Evolutionary conservation across 768 basidiomycete genomes (phyloP), one percentile per base, ranked within the genome.

Genomic region (Lactarius evosmus): DNA sequence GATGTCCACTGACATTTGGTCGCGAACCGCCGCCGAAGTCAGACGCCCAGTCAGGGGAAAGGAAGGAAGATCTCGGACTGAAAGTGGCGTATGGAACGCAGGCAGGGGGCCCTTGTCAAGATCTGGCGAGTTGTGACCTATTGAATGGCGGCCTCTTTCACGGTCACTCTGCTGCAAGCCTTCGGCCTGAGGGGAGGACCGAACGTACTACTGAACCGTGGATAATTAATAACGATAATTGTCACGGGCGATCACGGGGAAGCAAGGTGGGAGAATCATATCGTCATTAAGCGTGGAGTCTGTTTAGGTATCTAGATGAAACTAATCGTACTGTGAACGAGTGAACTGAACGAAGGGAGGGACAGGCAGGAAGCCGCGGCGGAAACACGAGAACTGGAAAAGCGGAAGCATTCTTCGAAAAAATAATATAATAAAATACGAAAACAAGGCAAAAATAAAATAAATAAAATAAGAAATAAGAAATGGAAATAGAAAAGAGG

Each of bases 31-130:
- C 66, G 66, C 46, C 61, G 57, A 61, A 58, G 60, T 46, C 64
- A 66, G 34, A 27, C 66, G 66, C 66, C 52, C 62, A 66, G 64
- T 49, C 46, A 58, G 58, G 58, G 25, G 52, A 19, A 12, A 52
- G 30, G 22, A 25, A 29, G 30, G 34, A 41, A 58, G 46, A 56
- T 60, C 58, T 61, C 55, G 63, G 64, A 51, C 40, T 56, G 49
- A 61, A 65, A 61, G 64, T 65, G 64, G 64, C 64, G 64, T 65
- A 34, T 22, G 30, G 36, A 22, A 46, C 34, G 33, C 33, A 60
- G 34, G 54, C 54, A 30, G 36, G 58, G 59, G 55, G 27, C 59
- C 49, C 63, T 50, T 65, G 63, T 65, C 59, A 61, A 52, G 19
- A 56, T 65, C 58, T 65, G 54, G 63, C 22, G 17, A 51, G 25